Percentiles rank a stretch among this genome's conserved stretches.
phyloP scores from a whole-genome alignment of 495 filamentous ascomycete species.

The Penicillium manginii region DNA sequence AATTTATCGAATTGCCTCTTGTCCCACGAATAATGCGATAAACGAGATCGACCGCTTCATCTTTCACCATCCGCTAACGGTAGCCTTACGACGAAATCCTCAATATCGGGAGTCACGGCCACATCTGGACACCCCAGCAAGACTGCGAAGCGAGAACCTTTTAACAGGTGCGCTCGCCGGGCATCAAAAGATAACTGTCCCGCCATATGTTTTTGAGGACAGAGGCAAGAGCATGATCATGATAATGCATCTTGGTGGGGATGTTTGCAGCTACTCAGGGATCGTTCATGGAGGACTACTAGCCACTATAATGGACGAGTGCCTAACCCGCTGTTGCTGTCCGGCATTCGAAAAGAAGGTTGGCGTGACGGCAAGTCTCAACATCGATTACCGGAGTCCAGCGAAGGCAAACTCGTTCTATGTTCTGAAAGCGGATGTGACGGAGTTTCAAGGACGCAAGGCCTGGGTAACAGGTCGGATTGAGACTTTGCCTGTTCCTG shows the following conservation, averaged over 20 bases:
- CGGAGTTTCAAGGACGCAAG: constrained; percentile 86
- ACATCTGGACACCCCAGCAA: constrained; percentile 76
- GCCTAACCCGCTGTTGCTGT: constrained; percentile 82
- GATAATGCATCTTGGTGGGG: constrained; percentile 73
- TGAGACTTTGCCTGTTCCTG: constrained; percentile 71
- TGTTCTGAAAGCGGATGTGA: constrained; percentile 74
- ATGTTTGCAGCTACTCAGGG: constrained; percentile 84
- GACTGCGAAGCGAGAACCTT: constrained; percentile 66
- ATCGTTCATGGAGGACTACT: constrained; percentile 86
- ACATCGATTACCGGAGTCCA: constrained; percentile 80
- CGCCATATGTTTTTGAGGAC: constrained; percentile 73
- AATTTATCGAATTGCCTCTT: not conserved
- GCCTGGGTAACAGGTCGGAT: constrained; percentile 89
- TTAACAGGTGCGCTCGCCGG: constrained; percentile 80
- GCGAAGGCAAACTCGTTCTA: constrained; percentile 70
- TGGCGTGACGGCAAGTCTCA: constrained; percentile 85
- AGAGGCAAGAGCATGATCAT: constrained; percentile 69
- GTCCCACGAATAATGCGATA: not conserved
- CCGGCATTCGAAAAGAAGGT: constrained; percentile 80
- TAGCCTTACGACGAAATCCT: constrained; percentile 61
- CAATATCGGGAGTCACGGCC: constrained; percentile 76
- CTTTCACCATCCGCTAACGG: constrained; percentile 67
- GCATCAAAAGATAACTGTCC: constrained; percentile 73
- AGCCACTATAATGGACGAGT: constrained; percentile 88
- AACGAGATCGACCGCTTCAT: constrained; percentile 66